Percentiles rank a stretch among this genome's conserved stretches.
Conservation (phyloP, 75 land plant species). For the Gnetum montanum region DNA sequence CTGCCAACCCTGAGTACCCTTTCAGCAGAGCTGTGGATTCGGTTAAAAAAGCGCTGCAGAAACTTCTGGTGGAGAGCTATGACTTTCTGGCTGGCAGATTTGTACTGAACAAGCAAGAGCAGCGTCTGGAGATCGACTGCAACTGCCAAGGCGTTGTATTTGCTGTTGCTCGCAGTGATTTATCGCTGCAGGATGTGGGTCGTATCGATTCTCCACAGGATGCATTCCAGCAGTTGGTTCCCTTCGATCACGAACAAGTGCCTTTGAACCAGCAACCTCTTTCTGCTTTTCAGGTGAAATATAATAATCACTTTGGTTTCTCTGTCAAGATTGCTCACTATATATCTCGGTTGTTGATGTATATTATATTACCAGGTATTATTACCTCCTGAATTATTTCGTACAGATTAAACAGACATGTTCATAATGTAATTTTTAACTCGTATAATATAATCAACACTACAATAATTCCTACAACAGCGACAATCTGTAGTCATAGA, state of each 20-base stretch:
- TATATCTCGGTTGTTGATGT: too few relatives aligned
- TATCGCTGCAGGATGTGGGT: constrained; percentile 34
- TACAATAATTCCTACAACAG: too few relatives aligned
- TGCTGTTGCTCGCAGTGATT: constrained; percentile 22
- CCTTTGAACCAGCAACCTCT: neutral
- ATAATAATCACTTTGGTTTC: too few relatives aligned
- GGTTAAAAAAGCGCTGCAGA: constrained; percentile 14
- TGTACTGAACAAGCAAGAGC: constrained; percentile 15
- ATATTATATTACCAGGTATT: neutral
- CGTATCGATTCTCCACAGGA: constrained; percentile 45
- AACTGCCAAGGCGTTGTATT: constrained; percentile 49
- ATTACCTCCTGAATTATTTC: neutral
- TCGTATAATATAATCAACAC: too few relatives aligned
- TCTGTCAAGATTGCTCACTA: too few relatives aligned
- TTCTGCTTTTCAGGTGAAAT: neutral
- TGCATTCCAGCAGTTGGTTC: constrained; percentile 11
- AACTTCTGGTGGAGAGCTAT: constrained; percentile 34
- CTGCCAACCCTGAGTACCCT: constrained; percentile 3
- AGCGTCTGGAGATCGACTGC: constrained; percentile 50
- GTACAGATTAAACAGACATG: neutral
- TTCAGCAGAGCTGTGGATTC: constrained; percentile 4
- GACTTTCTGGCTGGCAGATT: constrained; percentile 54
- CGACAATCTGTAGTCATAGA: too few relatives aligned
- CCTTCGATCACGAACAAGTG: neutral
- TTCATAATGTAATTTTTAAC: too few relatives aligned